These are phyloP conservation scores for Aspergillus oerlinghausenensis DNA, from an alignment of 2,329 filamentous ascomycete species.

Conservation along the genomic window DNA sequence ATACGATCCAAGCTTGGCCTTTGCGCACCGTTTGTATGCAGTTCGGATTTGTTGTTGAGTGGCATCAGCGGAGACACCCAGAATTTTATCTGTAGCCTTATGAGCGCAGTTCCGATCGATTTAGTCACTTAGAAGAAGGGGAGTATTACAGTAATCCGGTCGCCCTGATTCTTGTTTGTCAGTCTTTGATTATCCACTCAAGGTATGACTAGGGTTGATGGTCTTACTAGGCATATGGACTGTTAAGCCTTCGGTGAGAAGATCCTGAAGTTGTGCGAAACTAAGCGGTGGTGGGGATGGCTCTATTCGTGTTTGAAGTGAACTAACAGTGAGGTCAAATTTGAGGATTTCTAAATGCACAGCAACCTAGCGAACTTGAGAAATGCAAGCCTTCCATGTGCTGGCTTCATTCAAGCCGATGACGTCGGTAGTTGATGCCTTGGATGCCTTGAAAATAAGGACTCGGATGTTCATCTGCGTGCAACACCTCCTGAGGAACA, in stretches of 20 bases:
- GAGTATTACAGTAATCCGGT: constrained; percentile 39
- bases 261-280: neutral
- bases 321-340: neutral
- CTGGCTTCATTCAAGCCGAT: neutral
- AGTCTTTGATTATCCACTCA: neutral
- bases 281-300: neutral
- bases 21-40: constrained; percentile 80
- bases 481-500: neutral
- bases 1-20: neutral
- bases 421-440: neutral
- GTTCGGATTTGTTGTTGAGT: constrained; percentile 79
- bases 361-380: neutral
- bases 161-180: constrained; percentile 13
- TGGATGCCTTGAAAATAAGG: neutral
- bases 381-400: neutral
- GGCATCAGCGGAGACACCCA: constrained; percentile 69
- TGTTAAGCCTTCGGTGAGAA: neutral
- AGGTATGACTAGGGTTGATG: neutral
- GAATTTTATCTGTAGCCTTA: constrained; percentile 58
- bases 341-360: neutral
- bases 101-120: neutral
- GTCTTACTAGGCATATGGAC: constrained; percentile 23
- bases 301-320: neutral
- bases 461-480: neutral
- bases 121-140: neutral